Conservation (phyloP, 2,329 filamentous ascomycete species). For the Pleurostoma richardsiae region DNA sequence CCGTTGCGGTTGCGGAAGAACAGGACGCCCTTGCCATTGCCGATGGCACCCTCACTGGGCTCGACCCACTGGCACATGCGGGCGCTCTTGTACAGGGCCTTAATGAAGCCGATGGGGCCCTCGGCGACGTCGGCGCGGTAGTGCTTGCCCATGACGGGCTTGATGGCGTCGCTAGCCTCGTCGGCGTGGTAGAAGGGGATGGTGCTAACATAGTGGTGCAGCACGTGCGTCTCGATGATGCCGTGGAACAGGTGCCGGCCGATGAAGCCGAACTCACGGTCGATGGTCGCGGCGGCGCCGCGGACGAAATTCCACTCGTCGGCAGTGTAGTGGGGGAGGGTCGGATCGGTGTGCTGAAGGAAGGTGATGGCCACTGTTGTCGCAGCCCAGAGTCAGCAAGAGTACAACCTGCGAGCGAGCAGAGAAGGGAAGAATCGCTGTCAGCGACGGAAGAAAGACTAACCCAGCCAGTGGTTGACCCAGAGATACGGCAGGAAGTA, state of each 20-base stretch:
- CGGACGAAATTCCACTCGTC: constrained; percentile 89
- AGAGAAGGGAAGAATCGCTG: background rate
- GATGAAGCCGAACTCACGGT: constrained; percentile 95
- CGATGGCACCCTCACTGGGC: constrained; percentile 75
- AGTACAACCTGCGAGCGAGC: background rate
- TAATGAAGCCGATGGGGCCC: constrained; percentile 78
- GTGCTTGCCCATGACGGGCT: constrained; percentile 90
- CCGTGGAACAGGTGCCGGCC: constrained; percentile 88
- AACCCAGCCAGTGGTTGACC: constrained; percentile 99
- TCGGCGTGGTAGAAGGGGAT: constrained; percentile 98
- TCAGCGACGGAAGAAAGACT: constrained; percentile 30
- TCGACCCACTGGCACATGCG: constrained; percentile 97
- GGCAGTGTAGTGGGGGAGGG: constrained; percentile 85
- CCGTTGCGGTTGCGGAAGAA: constrained; percentile 97
- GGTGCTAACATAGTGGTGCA: constrained; percentile 94
- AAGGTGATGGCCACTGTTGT: constrained; percentile 87
- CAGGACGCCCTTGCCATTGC: constrained; percentile 76
- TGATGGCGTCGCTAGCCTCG: constrained; percentile 90
- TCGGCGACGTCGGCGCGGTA: constrained; percentile 79
- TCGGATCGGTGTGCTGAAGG: constrained; percentile 94
- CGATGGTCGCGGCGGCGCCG: constrained; percentile 90
- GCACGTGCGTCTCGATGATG: constrained; percentile 95
- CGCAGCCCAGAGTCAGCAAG: constrained; percentile 1
- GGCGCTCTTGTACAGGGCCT: constrained; percentile 73
- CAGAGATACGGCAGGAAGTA: constrained; percentile 93